Evolutionary conservation across 2,329 filamentous ascomycete genomes (phyloP), one percentile per base, ranked within the genome.

Genomic region (Periconia digitata): DNA sequence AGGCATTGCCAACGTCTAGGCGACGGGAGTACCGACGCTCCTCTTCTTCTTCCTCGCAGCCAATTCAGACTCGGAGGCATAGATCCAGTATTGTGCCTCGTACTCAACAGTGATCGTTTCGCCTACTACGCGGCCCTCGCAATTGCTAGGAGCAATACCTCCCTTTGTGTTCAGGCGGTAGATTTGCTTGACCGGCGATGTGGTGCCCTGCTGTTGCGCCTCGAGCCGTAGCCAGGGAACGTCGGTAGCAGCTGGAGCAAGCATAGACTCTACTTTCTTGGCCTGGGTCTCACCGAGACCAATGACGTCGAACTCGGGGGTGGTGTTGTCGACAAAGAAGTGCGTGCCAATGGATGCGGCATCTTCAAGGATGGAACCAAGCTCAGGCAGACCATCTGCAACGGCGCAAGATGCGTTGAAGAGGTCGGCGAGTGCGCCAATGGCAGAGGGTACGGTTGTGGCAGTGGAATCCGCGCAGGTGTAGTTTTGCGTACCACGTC

Each of bases 161-260:
- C 91, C 91, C 1, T 85, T 89, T 2, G 92, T 96, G 61, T 89
- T 81, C 42, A 96, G 74, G 13, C 92, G 83, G 74, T 92, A 97
- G 27, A 96, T 85, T 67, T 89, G 83, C 69, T 85, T 82, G 53
- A 91, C 81, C 3, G 51, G 20, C 38, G 62, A 64, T 2, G 60
- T 66, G 27, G 70, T 69, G 6, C 71, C 64, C n/a, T 47, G 22
- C 1, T 49, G 29, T 41, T 63, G 54, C 2, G 74, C 74, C 23
- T 80, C 74, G 12, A 96, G 81, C 66, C 86, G 86, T 49, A 97
- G 77, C 91, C 92, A 96, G 1, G 86, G 67, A 2, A 96, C 89
- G 8, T 89, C 78, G 24, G 68, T 67, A n/a, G 77, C 79, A 13
- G 56, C 34, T 0, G 91, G 91, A 0, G 92, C 90, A n/a, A 76